phyloP scores from a whole-genome alignment of 768 basidiomycete genomes.

The Xerocomellus amylosporus region DNA sequence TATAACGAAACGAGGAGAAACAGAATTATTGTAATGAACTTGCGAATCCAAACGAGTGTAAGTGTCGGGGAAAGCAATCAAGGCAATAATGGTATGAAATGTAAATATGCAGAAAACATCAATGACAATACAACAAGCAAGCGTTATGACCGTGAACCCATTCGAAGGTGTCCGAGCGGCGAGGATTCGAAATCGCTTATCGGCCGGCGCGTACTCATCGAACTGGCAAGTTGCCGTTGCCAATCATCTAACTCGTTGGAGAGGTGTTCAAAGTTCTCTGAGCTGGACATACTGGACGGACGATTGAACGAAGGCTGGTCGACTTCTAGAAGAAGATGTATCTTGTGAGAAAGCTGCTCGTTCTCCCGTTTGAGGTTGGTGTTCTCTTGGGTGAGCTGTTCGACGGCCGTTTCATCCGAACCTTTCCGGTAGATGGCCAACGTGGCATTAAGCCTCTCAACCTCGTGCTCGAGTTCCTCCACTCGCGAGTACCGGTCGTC shows the following conservation, averaged over 20 bases:
- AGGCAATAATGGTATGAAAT: slow-evolving; percentile 34
- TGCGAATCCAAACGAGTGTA: slow-evolving; percentile 59
- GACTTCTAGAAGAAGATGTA: slow-evolving; percentile 82
- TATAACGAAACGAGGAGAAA: slow-evolving; percentile 34
- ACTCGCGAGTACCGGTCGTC: slow-evolving; percentile 74
- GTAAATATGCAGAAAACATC: slow-evolving; percentile 35
- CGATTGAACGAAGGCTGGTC: slow-evolving; percentile 74
- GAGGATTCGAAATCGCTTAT: slow-evolving; percentile 70
- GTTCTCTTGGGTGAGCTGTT: slow-evolving; percentile 83
- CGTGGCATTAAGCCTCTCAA: slow-evolving; percentile 71
- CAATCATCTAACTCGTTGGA: slow-evolving; percentile 83
- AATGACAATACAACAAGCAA: slow-evolving; percentile 9
- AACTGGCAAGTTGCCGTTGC: slow-evolving; percentile 80
- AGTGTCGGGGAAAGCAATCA: slow-evolving; percentile 36
- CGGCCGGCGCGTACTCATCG: slow-evolving; percentile 70
- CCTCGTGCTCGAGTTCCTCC: slow-evolving; percentile 77
- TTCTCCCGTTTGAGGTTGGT: slow-evolving; percentile 77
- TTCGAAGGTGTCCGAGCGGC: slow-evolving; percentile 52
- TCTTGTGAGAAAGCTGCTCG: slow-evolving; percentile 88
- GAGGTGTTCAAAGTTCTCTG: slow-evolving; percentile 80
- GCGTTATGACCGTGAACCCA: slow-evolving; percentile 52
- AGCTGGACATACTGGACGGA: slow-evolving; percentile 74
- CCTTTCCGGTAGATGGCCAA: slow-evolving; percentile 73
- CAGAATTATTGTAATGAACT: slow-evolving; percentile 35
- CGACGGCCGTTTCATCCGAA: slow-evolving; percentile 71